These are phyloP conservation scores for Globisporangium ultimum DNA, from an alignment of 352 stramenopile species.

Conservation along the genomic window DNA sequence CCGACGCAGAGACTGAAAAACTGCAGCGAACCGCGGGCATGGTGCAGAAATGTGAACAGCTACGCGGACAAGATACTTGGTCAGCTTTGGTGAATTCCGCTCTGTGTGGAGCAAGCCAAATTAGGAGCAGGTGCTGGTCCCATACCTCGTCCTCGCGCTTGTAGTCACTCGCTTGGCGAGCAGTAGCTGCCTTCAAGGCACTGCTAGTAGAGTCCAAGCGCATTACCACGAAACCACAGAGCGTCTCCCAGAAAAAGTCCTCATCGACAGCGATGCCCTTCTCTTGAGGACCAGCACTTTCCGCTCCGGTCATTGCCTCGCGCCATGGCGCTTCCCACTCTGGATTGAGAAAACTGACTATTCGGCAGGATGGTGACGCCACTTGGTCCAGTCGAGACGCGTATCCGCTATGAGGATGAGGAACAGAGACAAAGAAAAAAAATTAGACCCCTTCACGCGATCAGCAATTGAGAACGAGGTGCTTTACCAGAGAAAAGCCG, in stretches of 20 bases:
- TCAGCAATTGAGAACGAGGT: not conserved
- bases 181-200: not conserved
- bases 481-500: conserved; percentile 24
- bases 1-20: conserved; percentile 29
- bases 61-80: not conserved
- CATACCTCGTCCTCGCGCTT: conserved; percentile 42
- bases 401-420: conserved; percentile 20
- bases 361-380: conserved; percentile 31
- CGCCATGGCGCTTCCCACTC: conserved; percentile 15
- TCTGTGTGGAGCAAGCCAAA: too few species aligned
- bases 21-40: conserved; percentile 24
- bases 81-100: too few species aligned
- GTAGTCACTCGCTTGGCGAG: conserved; percentile 19
- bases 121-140: too few species aligned
- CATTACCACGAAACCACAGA: conserved; percentile 25
- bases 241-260: conserved; percentile 24
- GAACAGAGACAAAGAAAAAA: not conserved
- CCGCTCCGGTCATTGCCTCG: too few species aligned
- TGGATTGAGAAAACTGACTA: conserved; percentile 26
- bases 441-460: not conserved
- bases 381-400: conserved; percentile 21
- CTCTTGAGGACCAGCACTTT: not conserved
- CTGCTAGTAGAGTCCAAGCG: conserved; percentile 11
- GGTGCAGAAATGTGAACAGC: conserved; percentile 34
- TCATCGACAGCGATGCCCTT: not conserved